Conservation (phyloP, 164 flowering plant genomes). For the Tetracentron sinense region DNA sequence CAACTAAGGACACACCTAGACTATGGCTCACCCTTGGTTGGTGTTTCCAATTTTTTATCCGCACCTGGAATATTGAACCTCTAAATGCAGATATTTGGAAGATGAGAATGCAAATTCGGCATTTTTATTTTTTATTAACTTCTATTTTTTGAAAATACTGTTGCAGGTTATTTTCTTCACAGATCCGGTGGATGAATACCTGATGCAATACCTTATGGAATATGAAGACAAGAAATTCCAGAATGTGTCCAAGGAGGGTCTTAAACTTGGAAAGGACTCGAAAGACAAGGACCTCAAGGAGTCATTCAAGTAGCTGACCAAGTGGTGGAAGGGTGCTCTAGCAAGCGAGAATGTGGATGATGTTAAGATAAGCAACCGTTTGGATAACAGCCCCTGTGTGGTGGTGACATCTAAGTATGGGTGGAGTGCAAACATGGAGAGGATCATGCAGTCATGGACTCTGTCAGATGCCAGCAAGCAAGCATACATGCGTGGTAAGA, state of each 20-base stretch:
- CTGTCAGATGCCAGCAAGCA: constrained; percentile 64
- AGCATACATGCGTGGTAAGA: constrained; percentile 82
- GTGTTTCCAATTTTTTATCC: too few species aligned
- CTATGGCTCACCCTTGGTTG: too few species aligned
- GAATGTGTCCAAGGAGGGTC: constrained; percentile 69
- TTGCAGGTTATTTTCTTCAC: constrained; percentile 72
- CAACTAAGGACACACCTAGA: too few species aligned
- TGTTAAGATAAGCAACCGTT: constrained; percentile 64
- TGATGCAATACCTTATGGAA: constrained; percentile 74
- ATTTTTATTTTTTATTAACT: background rate
- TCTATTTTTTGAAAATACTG: background rate
- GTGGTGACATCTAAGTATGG: constrained; percentile 96
- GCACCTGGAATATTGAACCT: too few species aligned
- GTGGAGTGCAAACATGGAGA: constrained; percentile 98
- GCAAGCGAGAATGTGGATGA: constrained; percentile 62
- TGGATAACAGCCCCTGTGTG: constrained; percentile 85
- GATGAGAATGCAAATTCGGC: too few species aligned
- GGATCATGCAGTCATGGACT: constrained; percentile 96
- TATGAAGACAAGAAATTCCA: constrained; percentile 72
- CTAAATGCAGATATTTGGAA: too few species aligned
- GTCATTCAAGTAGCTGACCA: constrained; percentile 66
- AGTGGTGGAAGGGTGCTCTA: constrained; percentile 65
- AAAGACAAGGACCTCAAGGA: constrained; percentile 65
- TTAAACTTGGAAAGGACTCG: constrained; percentile 62
- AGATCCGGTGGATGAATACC: constrained; percentile 71